Base-by-base conservation (phyloP, 2,329 filamentous ascomycete species). In the Cordyceps farinosa region DNA sequence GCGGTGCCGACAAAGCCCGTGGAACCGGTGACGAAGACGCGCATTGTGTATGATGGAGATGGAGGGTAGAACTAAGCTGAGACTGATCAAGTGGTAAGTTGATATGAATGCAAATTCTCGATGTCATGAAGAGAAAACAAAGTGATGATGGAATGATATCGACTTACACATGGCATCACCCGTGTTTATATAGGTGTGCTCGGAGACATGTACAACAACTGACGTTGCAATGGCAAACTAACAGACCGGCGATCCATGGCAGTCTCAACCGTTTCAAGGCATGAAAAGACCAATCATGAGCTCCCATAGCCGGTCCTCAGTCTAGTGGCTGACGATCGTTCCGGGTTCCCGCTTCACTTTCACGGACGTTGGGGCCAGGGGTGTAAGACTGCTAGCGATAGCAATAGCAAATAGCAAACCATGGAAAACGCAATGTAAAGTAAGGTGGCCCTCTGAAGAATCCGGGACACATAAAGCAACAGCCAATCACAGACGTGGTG, bases 1-100 rank as follows among this genome's bases (percentile, higher is more conserved):
- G 73, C 70, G 27, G 69, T 67, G 66, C 79, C 79, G 61, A 81
- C 71, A 64, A 76, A 79, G 67, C 79, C 78, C 7, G 77, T 75
- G 5, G 77, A 73, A 47, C 79, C 79, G 7, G 79, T 80, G 53
- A 80, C 71, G 66, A 78, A 78, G 64, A 77, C 70, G 22, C 66
- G 70, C 74, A 76, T 70, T 30, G 22, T 54, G 29, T 27, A 32
- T 36, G 17, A 15, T 30, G 11, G 8, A 53, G 5, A n/a, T 17
- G 5, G 8, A 22, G 5, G 27, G 8, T 30, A 29, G 36, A 32
- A 32, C 15, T 13, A 10, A 32, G 27, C 15, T 38, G 29, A 36
- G 45, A 15, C 9, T 40, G 11, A 9, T n/a, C 6, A 40, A 44
- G 38, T 32, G 40, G 40, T 56, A n/a, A 17, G 7, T 34, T 13